Percentiles rank a stretch among this genome's conserved stretches.
These are phyloP conservation scores for Mycena sanguinolenta DNA, from an alignment of 768 basidiomycete genomes.

Conservation along the genomic window DNA sequence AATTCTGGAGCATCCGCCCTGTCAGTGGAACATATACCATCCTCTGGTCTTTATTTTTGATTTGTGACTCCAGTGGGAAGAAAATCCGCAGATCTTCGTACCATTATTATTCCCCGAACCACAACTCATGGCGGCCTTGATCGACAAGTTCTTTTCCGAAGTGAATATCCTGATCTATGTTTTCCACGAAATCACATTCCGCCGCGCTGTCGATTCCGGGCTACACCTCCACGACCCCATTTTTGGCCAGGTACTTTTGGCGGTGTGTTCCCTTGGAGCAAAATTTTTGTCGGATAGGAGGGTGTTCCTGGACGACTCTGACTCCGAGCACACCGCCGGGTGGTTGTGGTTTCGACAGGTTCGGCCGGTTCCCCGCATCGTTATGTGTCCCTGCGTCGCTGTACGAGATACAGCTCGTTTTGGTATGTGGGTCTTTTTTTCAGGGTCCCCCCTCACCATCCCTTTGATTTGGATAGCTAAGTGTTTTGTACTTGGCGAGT, in stretches of 20 bases:
- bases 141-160: conserved; percentile 58
- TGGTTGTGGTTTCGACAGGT: conserved; percentile 62
- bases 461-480: conserved; percentile 49
- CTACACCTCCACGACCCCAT: conserved; percentile 53
- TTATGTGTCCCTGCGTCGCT: conserved; percentile 45
- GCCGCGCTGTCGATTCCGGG: conserved; percentile 48
- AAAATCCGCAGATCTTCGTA: conserved; percentile 23
- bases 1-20: conserved; percentile 42
- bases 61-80: conserved; percentile 25
- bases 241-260: conserved; percentile 60
- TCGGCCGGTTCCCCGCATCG: conserved; percentile 48
- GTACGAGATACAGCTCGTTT: conserved; percentile 55
- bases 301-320: conserved; percentile 47
- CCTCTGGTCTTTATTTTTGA: neutral
- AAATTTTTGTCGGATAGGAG: conserved; percentile 59
- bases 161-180: conserved; percentile 46
- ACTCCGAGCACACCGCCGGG: conserved; percentile 52
- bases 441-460: conserved; percentile 33
- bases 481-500: conserved; percentile 50
- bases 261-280: conserved; percentile 63
- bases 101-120: conserved; percentile 34
- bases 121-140: conserved; percentile 47
- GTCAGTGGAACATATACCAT: conserved; percentile 35
- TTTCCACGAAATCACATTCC: conserved; percentile 52
- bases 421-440: conserved; percentile 44